Conservation (phyloP, 192 early-diverging fungal genomes). For the Chytriomyces sp. region DNA sequence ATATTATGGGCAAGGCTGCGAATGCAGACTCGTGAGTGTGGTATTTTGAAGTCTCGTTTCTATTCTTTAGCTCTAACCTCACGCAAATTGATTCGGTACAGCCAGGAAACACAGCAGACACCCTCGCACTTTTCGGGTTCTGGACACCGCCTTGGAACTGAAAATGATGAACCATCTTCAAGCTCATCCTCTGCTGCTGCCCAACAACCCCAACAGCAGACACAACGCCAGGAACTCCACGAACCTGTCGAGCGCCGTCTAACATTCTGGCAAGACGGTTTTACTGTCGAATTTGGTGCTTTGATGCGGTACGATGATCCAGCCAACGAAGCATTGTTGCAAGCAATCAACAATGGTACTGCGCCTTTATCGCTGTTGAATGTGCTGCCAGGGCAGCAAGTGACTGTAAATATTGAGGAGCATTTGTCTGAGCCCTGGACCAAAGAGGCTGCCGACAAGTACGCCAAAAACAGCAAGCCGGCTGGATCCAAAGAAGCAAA, state of each 20-base stretch:
- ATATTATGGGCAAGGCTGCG: slow-evolving; percentile 79
- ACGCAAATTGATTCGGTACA: neutral
- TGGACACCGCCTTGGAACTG: slow-evolving; percentile 46
- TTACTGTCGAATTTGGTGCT: slow-evolving; percentile 93
- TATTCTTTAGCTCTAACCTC: neutral
- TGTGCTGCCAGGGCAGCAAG: slow-evolving; percentile 85
- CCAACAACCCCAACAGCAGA: neutral
- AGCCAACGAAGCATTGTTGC: slow-evolving; percentile 80
- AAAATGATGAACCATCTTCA: slow-evolving; percentile 36
- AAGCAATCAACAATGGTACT: slow-evolving; percentile 88
- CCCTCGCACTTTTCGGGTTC: no score
- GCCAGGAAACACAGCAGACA: no score
- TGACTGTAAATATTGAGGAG: slow-evolving; percentile 83
- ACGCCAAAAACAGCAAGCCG: slow-evolving; percentile 39
- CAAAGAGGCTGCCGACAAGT: slow-evolving; percentile 77
- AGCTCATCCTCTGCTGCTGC: slow-evolving; percentile 29
- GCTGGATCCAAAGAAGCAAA: slow-evolving; percentile 13
- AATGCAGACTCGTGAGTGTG: slow-evolving; percentile 44
- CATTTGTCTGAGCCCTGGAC: slow-evolving; percentile 84
- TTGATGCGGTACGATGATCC: slow-evolving; percentile 86
- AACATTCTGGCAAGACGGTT: slow-evolving; percentile 96
- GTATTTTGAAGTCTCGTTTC: neutral
- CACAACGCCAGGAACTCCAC: neutral
- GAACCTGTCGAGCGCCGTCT: slow-evolving; percentile 66
- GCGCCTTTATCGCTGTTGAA: slow-evolving; percentile 82